Base-by-base conservation (phyloP, 1,139 yeast species). In the Blastobotrys indianensis region DNA sequence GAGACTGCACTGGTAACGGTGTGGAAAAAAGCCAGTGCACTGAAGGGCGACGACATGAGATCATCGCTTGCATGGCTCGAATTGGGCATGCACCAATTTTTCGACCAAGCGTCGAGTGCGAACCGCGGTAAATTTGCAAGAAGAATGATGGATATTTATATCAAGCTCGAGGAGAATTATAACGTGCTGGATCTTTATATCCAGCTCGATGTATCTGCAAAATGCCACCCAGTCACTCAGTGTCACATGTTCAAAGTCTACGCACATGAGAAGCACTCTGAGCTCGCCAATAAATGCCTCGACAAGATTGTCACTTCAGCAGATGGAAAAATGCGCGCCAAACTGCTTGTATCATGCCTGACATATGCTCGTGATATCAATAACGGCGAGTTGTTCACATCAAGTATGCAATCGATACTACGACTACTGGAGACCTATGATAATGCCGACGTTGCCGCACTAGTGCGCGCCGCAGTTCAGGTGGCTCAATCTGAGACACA, bases 401-500 rank as follows among this genome's bases (percentile, higher is more conserved):
- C 8, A 10, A 36, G 42, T 2, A 39, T 39, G 36, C 16, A 32
- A n/a, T 10, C 17, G 6, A n/a, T 39, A 2, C 31, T 39, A 15
- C 15, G 17, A 20, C 25, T 20, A 20, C 25, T 20, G 15, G 29
- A 5, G 33, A 12, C 17, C 13, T 4, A 29, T 2, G 23, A 9
- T n/a, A 9, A 20, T 2, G 17, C 17, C 2, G 32, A 15, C 17
- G 12, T 39, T 5, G 15, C 42, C n/a, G 12, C 42, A 15, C 17
- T 39, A 9, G 28, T 39, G 5, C 35, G 42, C 15, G 37, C 42
- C n/a, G 35, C 42, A n/a, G 35, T 11, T 12, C 42, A 39, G 17
- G 10, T 39, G 37, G 13, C 29, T 17, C 11, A 39, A 15, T 20
- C 23, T 16, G 37, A 39, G 25, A 20, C 25, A 20, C 25, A 20